These are phyloP conservation scores for Colletotrichum sp. DNA, from an alignment of 2,329 filamentous ascomycete species.

Conservation along the genomic window DNA sequence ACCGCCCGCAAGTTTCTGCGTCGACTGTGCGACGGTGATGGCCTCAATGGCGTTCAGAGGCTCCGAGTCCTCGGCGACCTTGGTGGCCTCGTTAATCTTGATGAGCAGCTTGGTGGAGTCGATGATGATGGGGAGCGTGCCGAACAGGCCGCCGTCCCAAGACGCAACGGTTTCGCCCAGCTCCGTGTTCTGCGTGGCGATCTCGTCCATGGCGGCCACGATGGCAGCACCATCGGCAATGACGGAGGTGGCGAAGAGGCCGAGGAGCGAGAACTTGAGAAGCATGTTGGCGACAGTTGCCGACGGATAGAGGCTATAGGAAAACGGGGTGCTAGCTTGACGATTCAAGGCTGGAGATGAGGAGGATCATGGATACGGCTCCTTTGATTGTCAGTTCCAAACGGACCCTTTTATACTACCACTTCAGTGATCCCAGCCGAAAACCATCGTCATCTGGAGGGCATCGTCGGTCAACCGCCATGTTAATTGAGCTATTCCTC, in stretches of 20 bases:
- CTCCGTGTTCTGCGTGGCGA: slow-evolving; percentile 35
- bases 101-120: slow-evolving; percentile 42
- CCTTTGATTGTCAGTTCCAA: background rate
- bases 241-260: slow-evolving; percentile 20
- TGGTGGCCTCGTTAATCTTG: slow-evolving; percentile 43
- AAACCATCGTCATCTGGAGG: background rate
- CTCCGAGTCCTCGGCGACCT: slow-evolving; percentile 39
- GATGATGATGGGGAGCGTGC: slow-evolving; percentile 44
- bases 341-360: background rate
- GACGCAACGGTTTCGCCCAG: slow-evolving; percentile 37
- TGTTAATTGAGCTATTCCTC: background rate
- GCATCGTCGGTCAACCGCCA: background rate
- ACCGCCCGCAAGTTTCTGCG: slow-evolving; percentile 36
- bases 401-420: background rate
- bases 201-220: slow-evolving; percentile 36
- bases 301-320: background rate
- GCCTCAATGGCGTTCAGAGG: slow-evolving; percentile 42
- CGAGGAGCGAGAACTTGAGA: slow-evolving; percentile 15
- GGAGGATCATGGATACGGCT: background rate
- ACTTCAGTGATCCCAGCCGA: background rate
- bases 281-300: background rate
- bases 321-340: background rate
- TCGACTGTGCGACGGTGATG: slow-evolving; percentile 41
- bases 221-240: slow-evolving; percentile 40
- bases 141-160: slow-evolving; percentile 44